Conservation (phyloP, 352 stramenopile species). For the Lagenidium giganteum region DNA sequence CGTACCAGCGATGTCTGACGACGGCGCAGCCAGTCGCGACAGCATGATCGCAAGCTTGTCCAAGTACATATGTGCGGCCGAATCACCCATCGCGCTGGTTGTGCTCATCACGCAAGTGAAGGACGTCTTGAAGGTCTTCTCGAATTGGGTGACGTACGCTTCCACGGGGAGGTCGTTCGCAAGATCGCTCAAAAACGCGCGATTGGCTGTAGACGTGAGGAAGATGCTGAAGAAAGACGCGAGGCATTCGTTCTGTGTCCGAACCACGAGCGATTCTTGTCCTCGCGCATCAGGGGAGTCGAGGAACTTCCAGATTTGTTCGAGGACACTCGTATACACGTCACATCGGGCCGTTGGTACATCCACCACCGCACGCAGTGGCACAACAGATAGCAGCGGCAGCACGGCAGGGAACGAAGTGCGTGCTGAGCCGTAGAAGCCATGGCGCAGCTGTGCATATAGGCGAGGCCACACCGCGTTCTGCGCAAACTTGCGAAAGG, state of each 20-base stretch:
- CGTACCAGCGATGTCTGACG: too few species aligned
- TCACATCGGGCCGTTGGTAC: slow-evolving; percentile 26
- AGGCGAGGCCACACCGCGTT: slow-evolving; percentile 59
- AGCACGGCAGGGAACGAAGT: slow-evolving; percentile 66
- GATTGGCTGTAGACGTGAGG: slow-evolving; percentile 29
- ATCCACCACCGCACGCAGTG: slow-evolving; percentile 48
- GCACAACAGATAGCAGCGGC: slow-evolving; percentile 71
- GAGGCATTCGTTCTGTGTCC: slow-evolving; percentile 70
- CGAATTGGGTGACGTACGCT: slow-evolving; percentile 56
- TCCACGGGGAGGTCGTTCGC: slow-evolving; percentile 14
- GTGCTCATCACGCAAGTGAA: too few species aligned
- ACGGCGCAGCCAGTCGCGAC: too few species aligned
- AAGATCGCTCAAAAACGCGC: slow-evolving; percentile 22
- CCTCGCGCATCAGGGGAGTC: slow-evolving; percentile 47
- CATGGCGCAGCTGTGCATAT: slow-evolving; percentile 69
- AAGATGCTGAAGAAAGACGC: slow-evolving; percentile 67
- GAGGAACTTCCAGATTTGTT: slow-evolving; percentile 70
- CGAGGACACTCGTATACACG: slow-evolving; percentile 57
- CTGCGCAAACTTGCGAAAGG: slow-evolving; percentile 56
- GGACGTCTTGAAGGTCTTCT: slow-evolving; percentile 46
- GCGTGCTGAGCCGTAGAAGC: slow-evolving; percentile 67
- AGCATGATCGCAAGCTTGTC: too few species aligned
- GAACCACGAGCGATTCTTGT: slow-evolving; percentile 44
- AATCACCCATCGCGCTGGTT: too few species aligned
- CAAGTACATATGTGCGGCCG: too few species aligned